Base-by-base conservation (phyloP, 768 basidiomycete genomes). In the Pulveroboletus sp. region DNA sequence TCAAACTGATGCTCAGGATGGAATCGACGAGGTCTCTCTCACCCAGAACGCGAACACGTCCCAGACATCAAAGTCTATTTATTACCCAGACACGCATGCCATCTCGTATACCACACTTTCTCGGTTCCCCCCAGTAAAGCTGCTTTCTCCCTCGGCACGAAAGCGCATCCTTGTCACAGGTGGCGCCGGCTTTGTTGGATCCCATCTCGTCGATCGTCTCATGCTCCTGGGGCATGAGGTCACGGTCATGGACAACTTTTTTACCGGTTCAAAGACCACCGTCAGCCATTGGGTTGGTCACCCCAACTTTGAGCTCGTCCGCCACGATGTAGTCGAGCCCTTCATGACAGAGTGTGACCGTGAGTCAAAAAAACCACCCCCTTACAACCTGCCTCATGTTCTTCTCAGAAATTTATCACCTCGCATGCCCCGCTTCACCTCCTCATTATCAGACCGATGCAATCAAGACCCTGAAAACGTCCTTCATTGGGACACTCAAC, bases 341-440 rank as follows among this genome's bases (percentile, higher is more conserved):
- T 94, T 96, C 74, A 89, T 95, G 85, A 95, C 96, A 68, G 96
- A 99, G 69, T 95, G 93, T 56, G 96, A 99, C 71, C 93, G 91
- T 93, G 64, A 63, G 89, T 47, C 37, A 4, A 28, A 18, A 5
- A 11, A 33, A 4, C 11, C 9, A 28, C 15, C 1, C 15, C 9
- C 31, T 14, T n/a, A 17, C 33, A 31, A 21, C 15, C 7, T 9
- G 14, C 30, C 42, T 50, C 38, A 52, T 14, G 4, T 32, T 14
- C 24, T 33, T 11, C 10, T 28, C 58, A 92, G 91, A 98, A 73
- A 97, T 99, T 57, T 99, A 98, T 70, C 95, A 99, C 68, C 81
- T 99, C 39, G 96, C 96, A 2, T 99, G 95, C 68, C 95, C 95
- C 17, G 95, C 93, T 18, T 97, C 93, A 1, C 93, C 93, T 41